Evolutionary conservation across 2,329 filamentous ascomycete species (phyloP), one percentile per base, ranked within the genome.

Genomic region (Pseudohalonectria lignicola): DNA sequence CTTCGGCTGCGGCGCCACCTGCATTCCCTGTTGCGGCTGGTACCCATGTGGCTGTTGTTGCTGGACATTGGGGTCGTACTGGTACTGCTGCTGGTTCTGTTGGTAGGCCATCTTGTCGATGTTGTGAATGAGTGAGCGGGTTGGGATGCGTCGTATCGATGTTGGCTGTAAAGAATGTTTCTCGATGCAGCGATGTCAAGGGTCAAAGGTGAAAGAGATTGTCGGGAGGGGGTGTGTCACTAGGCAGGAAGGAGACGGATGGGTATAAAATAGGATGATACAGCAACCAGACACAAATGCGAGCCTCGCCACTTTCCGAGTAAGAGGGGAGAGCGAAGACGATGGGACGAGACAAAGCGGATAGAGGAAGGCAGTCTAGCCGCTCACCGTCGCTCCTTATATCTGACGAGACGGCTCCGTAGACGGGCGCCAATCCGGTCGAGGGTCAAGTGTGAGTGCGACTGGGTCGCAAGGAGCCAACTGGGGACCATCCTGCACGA

Each of bases 101-200:
- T 60, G 57, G 42, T 55, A 50, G 13, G 42, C 42, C 44, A 46
- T 45, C 18, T 34, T 34, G 30, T 34, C 15, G n/a, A 34, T 34
- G 2, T 26, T 7, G 23, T 26, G 23, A 26, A 18, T 11, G 20
- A 20, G 23, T 13, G 23, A 2, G 9, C n/a, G 21, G 25, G 16
- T 18, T 3, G 34, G 2, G 18, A 3, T 13, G 20, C 18, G 28
- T 7, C 7, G 23, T 12, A 12, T 12, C 23, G 23, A n/a, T n/a
- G 23, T 12, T 12, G 23, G 7, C 12, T 26, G 23, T 26, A 7
- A 26, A 26, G 23, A 12, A 7, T 26, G 8, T 26, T 26, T 12
- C 23, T 26, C 12, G 23, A 7, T 26, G 23, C 8, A 12, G 23
- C 23, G 23, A 12, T 12, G 23, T 7, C 8, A 26, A 26, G 23